These are phyloP conservation scores for Heritiera fomes DNA, from an alignment of 345 rosid genomes.

Conservation along the genomic window DNA sequence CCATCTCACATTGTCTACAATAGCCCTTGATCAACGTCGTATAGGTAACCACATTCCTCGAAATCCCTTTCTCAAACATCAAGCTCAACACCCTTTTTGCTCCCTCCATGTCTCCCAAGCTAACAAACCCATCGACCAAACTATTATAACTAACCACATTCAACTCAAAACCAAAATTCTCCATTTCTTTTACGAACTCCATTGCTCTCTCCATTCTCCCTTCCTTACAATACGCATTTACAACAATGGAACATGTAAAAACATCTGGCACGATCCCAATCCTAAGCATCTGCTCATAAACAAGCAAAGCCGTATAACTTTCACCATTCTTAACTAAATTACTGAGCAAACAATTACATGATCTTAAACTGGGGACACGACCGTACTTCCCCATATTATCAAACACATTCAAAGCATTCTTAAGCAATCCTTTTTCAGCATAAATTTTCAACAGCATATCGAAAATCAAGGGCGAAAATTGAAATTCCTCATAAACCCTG, in stretches of 20 bases:
- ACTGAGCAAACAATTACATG: slow-evolving; percentile 75
- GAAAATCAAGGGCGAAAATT: slow-evolving; percentile 67
- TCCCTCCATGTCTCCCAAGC: slow-evolving; percentile 57
- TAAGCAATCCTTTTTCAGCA: slow-evolving; percentile 57
- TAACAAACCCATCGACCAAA: slow-evolving; percentile 73
- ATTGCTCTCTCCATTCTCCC: slow-evolving; percentile 49
- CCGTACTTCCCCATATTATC: slow-evolving; percentile 73
- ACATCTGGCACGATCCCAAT: slow-evolving; percentile 72
- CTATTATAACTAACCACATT: slow-evolving; percentile 74
- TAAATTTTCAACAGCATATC: slow-evolving; percentile 80
- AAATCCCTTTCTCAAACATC: slow-evolving; percentile 57
- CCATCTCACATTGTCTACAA: slow-evolving; percentile 49
- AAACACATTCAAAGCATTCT: slow-evolving; percentile 79
- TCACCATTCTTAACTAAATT: slow-evolving; percentile 63
- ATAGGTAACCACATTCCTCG: slow-evolving; percentile 50
- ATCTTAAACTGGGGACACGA: slow-evolving; percentile 60
- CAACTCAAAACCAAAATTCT: slow-evolving; percentile 51
- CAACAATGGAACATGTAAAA: slow-evolving; percentile 70
- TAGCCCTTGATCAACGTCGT: slow-evolving; percentile 66
- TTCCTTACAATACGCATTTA: slow-evolving; percentile 69
- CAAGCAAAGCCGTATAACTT: slow-evolving; percentile 48
- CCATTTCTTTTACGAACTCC: slow-evolving; percentile 53
- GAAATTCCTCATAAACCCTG: slow-evolving; percentile 47
- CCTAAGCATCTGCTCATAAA: slow-evolving; percentile 65
- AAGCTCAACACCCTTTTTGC: slow-evolving; percentile 39